Base-by-base conservation (phyloP, 768 basidiomycete genomes). In the Psilocybe sp. region DNA sequence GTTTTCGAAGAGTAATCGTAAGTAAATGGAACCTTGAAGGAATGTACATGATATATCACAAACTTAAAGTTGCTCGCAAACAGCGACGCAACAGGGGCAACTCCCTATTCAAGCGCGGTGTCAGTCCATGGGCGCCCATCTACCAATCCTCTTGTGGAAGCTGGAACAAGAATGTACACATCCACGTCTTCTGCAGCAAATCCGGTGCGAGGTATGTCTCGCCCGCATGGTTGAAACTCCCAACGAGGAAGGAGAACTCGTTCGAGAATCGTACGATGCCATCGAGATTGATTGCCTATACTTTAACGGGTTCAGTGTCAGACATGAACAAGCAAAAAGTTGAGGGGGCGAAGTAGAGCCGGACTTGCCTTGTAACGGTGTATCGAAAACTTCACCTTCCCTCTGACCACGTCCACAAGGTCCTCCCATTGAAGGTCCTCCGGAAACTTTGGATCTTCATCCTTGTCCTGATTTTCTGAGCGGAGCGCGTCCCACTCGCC, bases 121-220 rank as follows among this genome's bases (percentile, higher is more conserved):
- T 28, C 23, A 28, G 7, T 28, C 3, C 23, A 28, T 28, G 23
- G 23, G 4, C 23, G 23, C 31, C 10, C 19, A 1, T 33, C 3
- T 28, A n/a, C n/a, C n/a, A n/a, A 7, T 28, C 23, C 4, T 28
- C 4, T 3, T 3, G 23, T 28, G 7, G 7, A 28, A 7, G 23
- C 4, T 1, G 6, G 16, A 28, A 39, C 32, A 15, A 32, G 10
- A 14, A 45, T 34, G 59, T 15, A 54, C 61, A 40, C 58, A 82
- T 87, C 67, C 80, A 92, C 9, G 82, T 77, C 58, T 76, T 73
- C 65, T 89, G 89, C 48, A 92, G 73, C 1, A 87, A 63, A 23
- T 81, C 80, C 2, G 89, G 84, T 15, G 91, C 87, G 37, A 92
- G 82, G 56, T 87, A 92, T 0, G 89, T 80, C 57, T 91, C 87